Evolutionary conservation across 371 early-diverging fungal species (phyloP), one percentile per base, ranked within the genome.

Genomic region (Apophysomyces ossiformis): DNA sequence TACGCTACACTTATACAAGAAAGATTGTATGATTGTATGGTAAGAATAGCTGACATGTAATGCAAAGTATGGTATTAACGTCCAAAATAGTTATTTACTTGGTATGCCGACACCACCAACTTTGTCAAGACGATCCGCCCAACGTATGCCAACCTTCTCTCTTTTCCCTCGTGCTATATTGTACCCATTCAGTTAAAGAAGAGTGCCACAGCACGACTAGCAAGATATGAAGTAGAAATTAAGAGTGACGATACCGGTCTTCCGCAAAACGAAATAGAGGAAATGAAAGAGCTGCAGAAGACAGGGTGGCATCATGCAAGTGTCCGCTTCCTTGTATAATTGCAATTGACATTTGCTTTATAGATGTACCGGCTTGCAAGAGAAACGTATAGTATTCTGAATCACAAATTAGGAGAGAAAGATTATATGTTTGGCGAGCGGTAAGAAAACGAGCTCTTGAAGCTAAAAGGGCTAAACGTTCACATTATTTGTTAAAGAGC

Each of bases 91-190:
- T 57, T 87, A 3, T 92, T 82, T 63, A 86, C 86, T 36, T 90
- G 90, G 91, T 89, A 88, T 66, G 78, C 85, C 6, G 91, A 90
- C 65, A 71, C 81, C 13, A 89, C 90, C 47, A 91, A 92, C 75
- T 92, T 87, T 76, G 74, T 81, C 18, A 83, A 87, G 41, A 70
- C 69, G 11, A 87, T 87, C 60, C 85, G 90, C 38, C 89, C 89
- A n/a, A 78, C 85, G 37, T 84, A 89, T 64, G 89, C 87, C 15
- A 76, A 77, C 45, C 65, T 90, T 21, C 76, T 92, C 36, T 71
- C 90, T 1, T 85, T 92, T 56, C 90, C 89, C n/a, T 71, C 85
- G 5, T 76, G 84, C 12, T 87, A 89, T 46, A 59, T 87, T 57
- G 69, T 84, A 5, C 90, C 92, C 12, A 78, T 85, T 32, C 91